Base-by-base conservation (phyloP, 805 yeast species). In the Kluyveromyces aestuarii region DNA sequence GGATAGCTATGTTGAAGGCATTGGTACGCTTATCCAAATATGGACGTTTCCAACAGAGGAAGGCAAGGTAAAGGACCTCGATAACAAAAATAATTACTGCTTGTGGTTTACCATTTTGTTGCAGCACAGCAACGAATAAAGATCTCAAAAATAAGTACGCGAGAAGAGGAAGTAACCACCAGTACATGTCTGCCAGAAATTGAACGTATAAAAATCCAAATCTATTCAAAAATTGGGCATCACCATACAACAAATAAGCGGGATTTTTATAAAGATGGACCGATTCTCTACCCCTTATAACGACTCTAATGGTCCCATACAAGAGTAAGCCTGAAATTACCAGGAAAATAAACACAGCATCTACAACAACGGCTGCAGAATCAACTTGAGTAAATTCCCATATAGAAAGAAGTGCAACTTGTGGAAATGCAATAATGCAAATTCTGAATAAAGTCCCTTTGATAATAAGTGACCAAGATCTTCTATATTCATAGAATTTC, bases 11-110 rank as follows among this genome's bases (percentile, higher is more conserved):
- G 69, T 90, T 91, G 77, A 89, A 87, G n/a, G 80, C 82, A 59
- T 93, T 93, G 35, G 98, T 90, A 70, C 95, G 77, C 68, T 84
- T 88, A 70, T 93, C 97, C 90, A 93, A 82, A 66, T 79, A 93
- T 10, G 99, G 99, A 66, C 93, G 79, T 49, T 76, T 70, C 76
- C 79, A 77, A 60, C 89, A 82, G 27, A 89, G 58, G 0, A 73
- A 72, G 36, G 76, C 75, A 52, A 86, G 80, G 68, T 83, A 89
- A 19, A 77, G 56, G 47, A 91, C 70, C 64, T 93, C 98, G 52
- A 87, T 72, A 16, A 74, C 81, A 59, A 91, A 85, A 8, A 90
- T 75, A 45, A 85, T 71, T 52, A 87, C 75, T 1, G 96, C 86
- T 63, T 86, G 96, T 6, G 76, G 82, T 58, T 83, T 85, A 52